These are phyloP conservation scores for Solanum aculeatissimum DNA, from an alignment of 305 asterid genomes.

Conservation along the genomic window DNA sequence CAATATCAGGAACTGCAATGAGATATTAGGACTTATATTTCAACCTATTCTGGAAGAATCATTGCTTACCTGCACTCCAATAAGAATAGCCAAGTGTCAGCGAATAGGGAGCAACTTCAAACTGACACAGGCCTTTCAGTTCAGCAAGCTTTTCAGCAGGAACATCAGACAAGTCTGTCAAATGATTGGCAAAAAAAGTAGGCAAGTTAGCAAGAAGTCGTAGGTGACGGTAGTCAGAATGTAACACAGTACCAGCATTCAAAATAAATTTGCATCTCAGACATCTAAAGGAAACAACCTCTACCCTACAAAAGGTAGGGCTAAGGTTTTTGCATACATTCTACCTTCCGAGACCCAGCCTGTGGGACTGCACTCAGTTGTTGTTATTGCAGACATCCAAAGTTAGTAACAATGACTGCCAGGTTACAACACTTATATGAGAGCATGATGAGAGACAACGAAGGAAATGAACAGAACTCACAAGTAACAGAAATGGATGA, in stretches of 20 bases:
- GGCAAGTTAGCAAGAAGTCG: not conserved
- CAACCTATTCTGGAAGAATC: not conserved
- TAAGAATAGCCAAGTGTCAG: constrained; percentile 79
- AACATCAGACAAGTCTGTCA: constrained; percentile 64
- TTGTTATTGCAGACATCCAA: not conserved
- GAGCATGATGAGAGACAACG: not conserved
- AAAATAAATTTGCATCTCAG: not conserved
- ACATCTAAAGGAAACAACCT: not conserved
- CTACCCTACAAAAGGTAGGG: not conserved
- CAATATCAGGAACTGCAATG: not conserved
- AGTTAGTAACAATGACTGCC: not conserved
- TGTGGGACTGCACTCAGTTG: not conserved
- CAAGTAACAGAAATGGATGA: not conserved
- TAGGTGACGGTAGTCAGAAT: not conserved
- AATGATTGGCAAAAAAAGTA: not conserved
- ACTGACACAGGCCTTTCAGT: constrained; percentile 52
- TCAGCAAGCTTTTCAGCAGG: constrained; percentile 58
- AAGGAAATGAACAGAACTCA: not conserved
- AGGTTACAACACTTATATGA: not conserved
- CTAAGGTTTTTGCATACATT: not conserved
- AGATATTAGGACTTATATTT: not conserved
- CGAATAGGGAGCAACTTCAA: constrained; percentile 63
- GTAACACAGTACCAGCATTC: not conserved
- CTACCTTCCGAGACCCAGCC: not conserved
- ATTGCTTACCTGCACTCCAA: constrained; percentile 66